Base-by-base conservation (phyloP, 139 green algal genomes). In the Coccomyxa sp. region DNA sequence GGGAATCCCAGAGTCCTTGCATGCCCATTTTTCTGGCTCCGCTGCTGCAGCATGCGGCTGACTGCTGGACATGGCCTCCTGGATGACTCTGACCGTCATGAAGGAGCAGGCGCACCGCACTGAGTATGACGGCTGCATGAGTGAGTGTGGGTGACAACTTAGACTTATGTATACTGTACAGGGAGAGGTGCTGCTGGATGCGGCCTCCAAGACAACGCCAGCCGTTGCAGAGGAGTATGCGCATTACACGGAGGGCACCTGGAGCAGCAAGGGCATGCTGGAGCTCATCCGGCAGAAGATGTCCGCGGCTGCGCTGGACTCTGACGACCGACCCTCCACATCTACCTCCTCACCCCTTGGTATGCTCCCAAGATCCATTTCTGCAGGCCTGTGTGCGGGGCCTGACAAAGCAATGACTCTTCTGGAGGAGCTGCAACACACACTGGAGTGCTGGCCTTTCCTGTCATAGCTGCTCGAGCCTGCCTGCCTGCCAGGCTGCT, bases 201-300 rank as follows among this genome's bases (percentile, higher is more conserved):
- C 70, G 0, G 34, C 29, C 37, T 86, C 68, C 6, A 81, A 83
- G 44, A 92, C 79, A 4, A 82, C 86, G 55, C 74, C 69, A 22
- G 58, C 70, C 29, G 36, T 94, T 39, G 79, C 82, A 9, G 79
- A 75, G 10, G 90, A 94, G 80, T 94, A 91, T 33, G 74, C 64
- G 7, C 27, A 34, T 4, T 40, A 39, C 29, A 79, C 50, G 34
- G 68, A 35, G 24, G 39, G n/a, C 64, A 80, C 76, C 64, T 83
- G 79, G 79, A 69, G 34, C 68, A 76, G 54, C 41, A 83, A 83
- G 68, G 40, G 50, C 79, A 80, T 80, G 79, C 74, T 83, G 35
- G 39, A 82, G 78, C 16, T 76, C 39, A 75, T 75, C 58, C 58
- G 39, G 29, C 27, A 37, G 36, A 74, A 74, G 75, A 41, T 70